Evolutionary conservation across 78 protist genomes (phyloP), one percentile per base, ranked within the genome.

Genomic region (Andalucia godoyi): DNA sequence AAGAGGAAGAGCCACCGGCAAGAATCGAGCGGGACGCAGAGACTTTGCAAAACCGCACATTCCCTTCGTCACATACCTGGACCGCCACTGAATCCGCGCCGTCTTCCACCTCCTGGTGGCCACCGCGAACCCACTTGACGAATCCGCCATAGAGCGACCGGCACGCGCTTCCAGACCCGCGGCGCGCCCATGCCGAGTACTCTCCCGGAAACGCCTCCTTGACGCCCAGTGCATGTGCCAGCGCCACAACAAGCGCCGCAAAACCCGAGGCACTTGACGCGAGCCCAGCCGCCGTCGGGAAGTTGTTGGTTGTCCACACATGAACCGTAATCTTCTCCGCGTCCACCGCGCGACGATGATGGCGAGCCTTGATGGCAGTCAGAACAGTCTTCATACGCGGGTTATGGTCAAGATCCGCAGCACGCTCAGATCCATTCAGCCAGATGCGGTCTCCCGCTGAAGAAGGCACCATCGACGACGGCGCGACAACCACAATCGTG

Each of bases 231-330:
- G 69, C 54, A 40, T 66, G 75, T 17, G 83, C 84, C 27, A 86
- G 66, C 6, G 86, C 65, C 50, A 25, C 64, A 4, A 81, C 93
- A 43, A 89, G 57, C 27, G 80, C 66, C 5, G 90, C 89, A 33
- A 72, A 84, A 7, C 99, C 99, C 32, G 94, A 76, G 17, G 99
- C 97, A 0, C 95, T 87, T 29, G 97, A 92, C 2, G 99, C 99
- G 21, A 96, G 78, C 12, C 99, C 99, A 10, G 99, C 99, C 6
- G 99, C 98, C 17, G 98, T 95, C 46, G 97, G 98, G 70, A 94
- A 95, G 80, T 80, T 81, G 78, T 97, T 97, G 32, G 29, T 54
- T 30, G 95, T 82, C 30, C 42, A 70, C 41, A 95, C 80, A 53
- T 77, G 81, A 41, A 84, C 72, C 21, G 42, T 0, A n/a, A n/a